These are phyloP conservation scores for Argentina anserina DNA, from an alignment of 306 rosid genomes.

Conservation along the genomic window DNA sequence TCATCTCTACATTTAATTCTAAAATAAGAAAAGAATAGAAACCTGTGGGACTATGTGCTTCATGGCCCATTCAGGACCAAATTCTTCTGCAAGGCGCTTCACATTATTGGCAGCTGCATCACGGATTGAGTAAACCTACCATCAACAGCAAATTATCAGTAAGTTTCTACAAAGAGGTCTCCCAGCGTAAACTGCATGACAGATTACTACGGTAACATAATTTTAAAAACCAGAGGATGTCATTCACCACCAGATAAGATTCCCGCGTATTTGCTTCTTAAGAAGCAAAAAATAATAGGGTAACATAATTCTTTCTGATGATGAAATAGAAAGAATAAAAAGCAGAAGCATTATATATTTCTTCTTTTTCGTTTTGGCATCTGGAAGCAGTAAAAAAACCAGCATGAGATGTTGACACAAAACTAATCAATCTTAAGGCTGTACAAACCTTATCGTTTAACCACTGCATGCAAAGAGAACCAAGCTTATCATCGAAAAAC, in stretches of 20 bases:
- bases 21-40: slow-evolving; percentile 13
- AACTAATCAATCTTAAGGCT: slow-evolving; percentile 1
- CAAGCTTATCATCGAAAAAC: slow-evolving; percentile 94
- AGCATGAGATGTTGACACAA: too few relatives aligned
- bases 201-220: neutral
- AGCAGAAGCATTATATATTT: too few relatives aligned
- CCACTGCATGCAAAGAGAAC: slow-evolving; percentile 99
- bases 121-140: slow-evolving; percentile 94
- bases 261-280: neutral
- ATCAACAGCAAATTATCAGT: slow-evolving; percentile 10
- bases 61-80: slow-evolving; percentile 99
- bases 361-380: too few relatives aligned
- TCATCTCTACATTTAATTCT: neutral
- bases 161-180: slow-evolving; percentile 13
- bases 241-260: neutral
- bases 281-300: neutral
- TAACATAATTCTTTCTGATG: neutral
- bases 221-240: slow-evolving; percentile 2
- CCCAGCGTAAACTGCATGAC: slow-evolving; percentile 1
- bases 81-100: slow-evolving; percentile 98
- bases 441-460: slow-evolving; percentile 86
- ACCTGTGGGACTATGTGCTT: slow-evolving; percentile 98
- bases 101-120: slow-evolving; percentile 98
- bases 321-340: neutral
- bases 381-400: too few relatives aligned